Evolutionary conservation across 768 basidiomycete species (phyloP), one percentile per base, ranked within the genome.

Genomic region (Sporobolomyces roseus): DNA sequence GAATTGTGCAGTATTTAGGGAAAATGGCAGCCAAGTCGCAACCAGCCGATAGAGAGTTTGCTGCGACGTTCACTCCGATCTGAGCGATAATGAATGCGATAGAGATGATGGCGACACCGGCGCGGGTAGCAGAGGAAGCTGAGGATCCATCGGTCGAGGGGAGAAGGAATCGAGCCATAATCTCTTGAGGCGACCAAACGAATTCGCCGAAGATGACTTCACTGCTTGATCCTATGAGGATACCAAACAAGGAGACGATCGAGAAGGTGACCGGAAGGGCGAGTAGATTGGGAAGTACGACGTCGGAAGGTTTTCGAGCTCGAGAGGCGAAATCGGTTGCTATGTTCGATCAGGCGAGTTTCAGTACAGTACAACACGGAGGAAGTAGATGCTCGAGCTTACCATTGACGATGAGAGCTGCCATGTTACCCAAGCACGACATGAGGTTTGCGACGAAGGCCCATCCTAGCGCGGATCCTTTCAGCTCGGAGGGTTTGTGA

Each of bases 1-100:
- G 85, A 76, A 92, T 91, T 76, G 88, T 90, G 74, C 91, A 85
- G 79, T 85, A 91, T 54, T 86, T 86, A 62, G 90, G 90, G 72
- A 85, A 81, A 35, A 91, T 82, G 4, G 89, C 85, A 2, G 89
- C 91, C 73, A 91, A 78, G 77, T 91, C 89, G 75, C 88, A 90
- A 19, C 90, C 89, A 5, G 90, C 89, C 50, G 86, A 87, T 75
- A 91, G 84, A 7, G 87, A 86, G 79, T 91, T 91, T 35, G 65
- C 89, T 14, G 88, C 87, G 74, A 89, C 87, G 77, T 89, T 90
- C 35, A 87, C 88, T 23, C 86, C 75, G 68, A 84, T 83, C 80
- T 89, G 88, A 12, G 88, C 89, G 75, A 90, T 84, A 72, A 91
- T 86, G 79, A 92, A 90, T 8, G 86, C 84, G 45, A 84, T 84